These are phyloP conservation scores for Exophiala viscosa DNA, from an alignment of 2,329 filamentous ascomycete species.

Conservation along the genomic window DNA sequence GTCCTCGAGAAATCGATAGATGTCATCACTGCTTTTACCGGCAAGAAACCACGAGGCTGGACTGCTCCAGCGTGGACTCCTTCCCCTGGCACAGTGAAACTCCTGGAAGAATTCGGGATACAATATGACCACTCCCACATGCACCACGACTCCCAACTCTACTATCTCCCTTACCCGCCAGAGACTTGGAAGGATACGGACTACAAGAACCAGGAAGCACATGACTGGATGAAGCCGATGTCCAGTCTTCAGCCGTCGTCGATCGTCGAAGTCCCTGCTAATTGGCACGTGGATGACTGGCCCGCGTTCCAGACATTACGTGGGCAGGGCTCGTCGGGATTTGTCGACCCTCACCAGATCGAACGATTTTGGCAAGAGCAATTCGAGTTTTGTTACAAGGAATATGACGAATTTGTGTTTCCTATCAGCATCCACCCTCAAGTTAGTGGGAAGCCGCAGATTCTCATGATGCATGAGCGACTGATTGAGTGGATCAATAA, in stretches of 20 bases:
- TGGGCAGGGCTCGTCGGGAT: conserved; percentile 27
- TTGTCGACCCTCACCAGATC: conserved; percentile 37
- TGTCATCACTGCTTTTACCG: conserved; percentile 37
- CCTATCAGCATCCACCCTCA: conserved; percentile 48
- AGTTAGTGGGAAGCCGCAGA: conserved; percentile 47
- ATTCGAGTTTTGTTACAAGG: conserved; percentile 45
- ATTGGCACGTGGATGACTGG: conserved; percentile 50
- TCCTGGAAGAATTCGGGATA: conserved; percentile 42
- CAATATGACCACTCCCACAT: conserved; percentile 49
- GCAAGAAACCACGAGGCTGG: conserved; percentile 42
- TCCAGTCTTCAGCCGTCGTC: conserved; percentile 38
- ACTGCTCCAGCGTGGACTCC: conserved; percentile 45
- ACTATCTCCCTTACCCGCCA: conserved; percentile 18
- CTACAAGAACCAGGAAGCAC: conserved; percentile 2
- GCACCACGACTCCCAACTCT: conserved; percentile 43
- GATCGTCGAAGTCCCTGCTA: conserved; percentile 46
- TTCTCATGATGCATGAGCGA: conserved; percentile 46
- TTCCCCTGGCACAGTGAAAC: conserved; percentile 34
- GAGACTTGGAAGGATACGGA: conserved; percentile 19
- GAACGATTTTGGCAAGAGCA: conserved; percentile 47
- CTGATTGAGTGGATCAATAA: conserved; percentile 46
- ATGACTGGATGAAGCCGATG: conserved; percentile 32
- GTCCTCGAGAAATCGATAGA: conserved; percentile 39
- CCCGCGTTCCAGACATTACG: conserved; percentile 39
- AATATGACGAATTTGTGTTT: conserved; percentile 47